Evolutionary conservation across 345 rosid species (phyloP).

Genomic region (Salix exigua): DNA sequence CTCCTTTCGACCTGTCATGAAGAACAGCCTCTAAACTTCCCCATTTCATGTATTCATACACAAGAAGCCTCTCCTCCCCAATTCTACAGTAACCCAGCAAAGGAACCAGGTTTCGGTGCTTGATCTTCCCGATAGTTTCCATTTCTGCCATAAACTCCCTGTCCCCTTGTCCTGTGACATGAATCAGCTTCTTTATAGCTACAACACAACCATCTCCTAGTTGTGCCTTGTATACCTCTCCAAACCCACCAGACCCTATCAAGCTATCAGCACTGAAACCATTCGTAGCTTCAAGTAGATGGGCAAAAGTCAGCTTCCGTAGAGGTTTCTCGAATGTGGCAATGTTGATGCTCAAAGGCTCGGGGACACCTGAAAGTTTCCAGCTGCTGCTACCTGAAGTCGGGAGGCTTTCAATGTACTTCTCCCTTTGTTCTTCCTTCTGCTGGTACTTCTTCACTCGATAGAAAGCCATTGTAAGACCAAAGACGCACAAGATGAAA

Average conservation of each 20-base stretch:
- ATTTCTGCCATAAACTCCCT: slow-evolving; percentile 99
- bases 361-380: slow-evolving; percentile 87
- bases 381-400: slow-evolving; percentile 85
- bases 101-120: slow-evolving; percentile 92
- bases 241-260: slow-evolving; percentile 94
- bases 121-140: slow-evolving; percentile 98
- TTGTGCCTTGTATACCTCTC: slow-evolving; percentile 94
- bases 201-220: slow-evolving; percentile 68
- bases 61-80: slow-evolving; percentile 97
- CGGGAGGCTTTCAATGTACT: slow-evolving; percentile 81
- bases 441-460: slow-evolving; percentile 51
- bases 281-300: slow-evolving; percentile 90
- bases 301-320: slow-evolving; percentile 79
- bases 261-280: slow-evolving; percentile 86
- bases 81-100: slow-evolving; percentile 88
- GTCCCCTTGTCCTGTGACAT: slow-evolving; percentile 89
- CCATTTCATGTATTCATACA: slow-evolving; percentile 96
- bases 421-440: slow-evolving; percentile 62
- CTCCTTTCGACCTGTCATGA: slow-evolving; percentile 58
- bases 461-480: slow-evolving; percentile 58
- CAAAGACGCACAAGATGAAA: slow-evolving; percentile 59
- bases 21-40: slow-evolving; percentile 92
- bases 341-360: slow-evolving; percentile 90
- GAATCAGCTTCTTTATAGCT: slow-evolving; percentile 89
- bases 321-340: slow-evolving; percentile 98